These are phyloP conservation scores for Elsinoe necatrix DNA, from an alignment of 2,329 filamentous ascomycete species.

Conservation along the genomic window DNA sequence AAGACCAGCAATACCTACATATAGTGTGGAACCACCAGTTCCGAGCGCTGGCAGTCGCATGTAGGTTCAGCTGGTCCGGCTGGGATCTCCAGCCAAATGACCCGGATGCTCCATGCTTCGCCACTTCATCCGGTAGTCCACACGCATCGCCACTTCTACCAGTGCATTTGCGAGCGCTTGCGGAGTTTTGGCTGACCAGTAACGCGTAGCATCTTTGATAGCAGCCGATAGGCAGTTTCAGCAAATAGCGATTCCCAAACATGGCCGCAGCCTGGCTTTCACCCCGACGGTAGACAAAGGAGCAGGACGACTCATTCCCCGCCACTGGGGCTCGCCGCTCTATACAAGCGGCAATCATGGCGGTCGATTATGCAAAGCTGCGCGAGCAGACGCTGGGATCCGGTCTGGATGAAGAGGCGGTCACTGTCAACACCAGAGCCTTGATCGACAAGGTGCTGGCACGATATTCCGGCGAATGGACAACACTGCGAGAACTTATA, in stretches of 20 bases:
- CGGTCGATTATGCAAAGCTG: conserved; percentile 54
- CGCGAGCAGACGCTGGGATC: conserved; percentile 79
- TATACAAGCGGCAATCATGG: conserved; percentile 14
- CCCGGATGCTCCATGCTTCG: not conserved
- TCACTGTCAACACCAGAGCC: conserved; percentile 93
- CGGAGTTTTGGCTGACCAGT: not conserved
- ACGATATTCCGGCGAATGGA: conserved; percentile 93
- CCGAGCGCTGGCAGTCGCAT: no score
- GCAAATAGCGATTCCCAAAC: not conserved
- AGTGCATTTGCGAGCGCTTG: not conserved
- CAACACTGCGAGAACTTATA: conserved; percentile 78
- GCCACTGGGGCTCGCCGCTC: not conserved
- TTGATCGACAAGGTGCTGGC: conserved; percentile 97
- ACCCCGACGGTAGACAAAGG: not conserved
- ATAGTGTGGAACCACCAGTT: no score
- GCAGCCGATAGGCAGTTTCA: not conserved
- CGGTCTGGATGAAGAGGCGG: conserved; percentile 87
- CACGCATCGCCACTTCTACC: no score
- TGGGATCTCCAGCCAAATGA: not conserved
- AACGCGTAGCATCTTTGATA: not conserved
- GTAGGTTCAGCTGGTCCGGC: no score
- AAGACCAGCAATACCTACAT: no score
- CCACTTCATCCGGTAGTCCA: no score
- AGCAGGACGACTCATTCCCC: not conserved
- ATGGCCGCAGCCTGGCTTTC: not conserved